These are phyloP conservation scores for Pholiota microspora DNA, from an alignment of 768 basidiomycete species.

Conservation along the genomic window DNA sequence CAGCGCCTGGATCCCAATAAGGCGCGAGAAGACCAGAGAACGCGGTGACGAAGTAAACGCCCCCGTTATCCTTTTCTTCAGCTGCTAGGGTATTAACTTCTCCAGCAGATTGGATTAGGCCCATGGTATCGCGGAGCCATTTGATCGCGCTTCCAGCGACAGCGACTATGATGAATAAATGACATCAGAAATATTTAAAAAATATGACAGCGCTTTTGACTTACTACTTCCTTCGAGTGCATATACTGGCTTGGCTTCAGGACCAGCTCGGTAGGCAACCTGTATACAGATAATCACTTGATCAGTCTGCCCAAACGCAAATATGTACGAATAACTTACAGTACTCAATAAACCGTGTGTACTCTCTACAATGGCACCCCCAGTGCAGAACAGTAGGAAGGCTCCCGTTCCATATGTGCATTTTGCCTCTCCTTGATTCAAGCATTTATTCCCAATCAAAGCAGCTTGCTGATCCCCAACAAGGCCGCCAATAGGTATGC, in stretches of 20 bases:
- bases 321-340: constrained; percentile 34
- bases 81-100: constrained; percentile 87
- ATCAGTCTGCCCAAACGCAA: background rate
- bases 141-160: constrained; percentile 96
- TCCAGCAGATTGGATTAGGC: constrained; percentile 71
- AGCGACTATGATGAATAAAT: constrained; percentile 50
- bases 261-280: constrained; percentile 90
- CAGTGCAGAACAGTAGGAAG: constrained; percentile 95
- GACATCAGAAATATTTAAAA: background rate
- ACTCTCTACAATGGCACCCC: constrained; percentile 81
- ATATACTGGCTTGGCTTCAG: constrained; percentile 76
- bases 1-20: constrained; percentile 95
- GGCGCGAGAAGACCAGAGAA: constrained; percentile 96
- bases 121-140: constrained; percentile 93
- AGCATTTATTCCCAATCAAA: constrained; percentile 93
- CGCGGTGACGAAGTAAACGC: constrained; percentile 95
- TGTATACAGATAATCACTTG: constrained; percentile 25
- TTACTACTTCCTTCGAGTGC: constrained; percentile 92
- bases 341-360: constrained; percentile 88
- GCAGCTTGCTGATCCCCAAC: constrained; percentile 99
- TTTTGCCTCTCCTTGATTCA: constrained; percentile 90
- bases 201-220: constrained; percentile 26
- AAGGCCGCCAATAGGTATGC: constrained; percentile 86
- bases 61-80: constrained; percentile 75
- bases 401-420: constrained; percentile 98